Conservation (phyloP, 176 grass and related monocot genomes). For the Guadua angustifolia region DNA sequence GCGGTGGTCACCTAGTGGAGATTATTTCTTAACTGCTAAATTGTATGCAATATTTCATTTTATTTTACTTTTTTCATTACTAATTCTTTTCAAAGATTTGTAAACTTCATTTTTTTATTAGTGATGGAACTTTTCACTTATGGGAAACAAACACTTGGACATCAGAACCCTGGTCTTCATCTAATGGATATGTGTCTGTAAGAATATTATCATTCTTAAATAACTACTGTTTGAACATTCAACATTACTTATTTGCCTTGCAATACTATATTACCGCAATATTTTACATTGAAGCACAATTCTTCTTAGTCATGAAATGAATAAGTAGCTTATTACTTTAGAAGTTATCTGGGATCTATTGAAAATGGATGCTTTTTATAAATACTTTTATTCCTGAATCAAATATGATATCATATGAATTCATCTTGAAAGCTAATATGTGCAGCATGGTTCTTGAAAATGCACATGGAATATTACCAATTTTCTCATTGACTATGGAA, state of each 20-base stretch:
- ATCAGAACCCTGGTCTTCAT: conserved; percentile 96
- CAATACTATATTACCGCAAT: neutral
- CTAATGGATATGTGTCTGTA: conserved; percentile 89
- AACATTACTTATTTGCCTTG: neutral
- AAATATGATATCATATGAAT: neutral
- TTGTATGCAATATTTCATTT: conserved; percentile 60
- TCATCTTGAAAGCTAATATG: conserved; percentile 2
- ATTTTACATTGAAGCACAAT: neutral
- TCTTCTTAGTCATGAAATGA: conserved; percentile 13
- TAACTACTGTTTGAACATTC: neutral
- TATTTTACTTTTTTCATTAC: conserved; percentile 27
- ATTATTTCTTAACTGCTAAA: conserved; percentile 88
- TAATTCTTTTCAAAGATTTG: conserved; percentile 31
- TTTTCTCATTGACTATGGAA: neutral
- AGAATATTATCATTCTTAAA: conserved; percentile 33
- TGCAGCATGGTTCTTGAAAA: conserved; percentile 32
- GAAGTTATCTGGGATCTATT: neutral
- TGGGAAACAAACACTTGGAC: conserved; percentile 98
- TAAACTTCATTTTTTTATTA: conserved; percentile 44
- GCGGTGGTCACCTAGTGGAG: conserved; percentile 91
- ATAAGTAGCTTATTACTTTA: neutral
- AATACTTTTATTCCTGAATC: conserved; percentile 10
- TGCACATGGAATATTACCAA: neutral
- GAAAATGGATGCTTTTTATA: conserved; percentile 1
- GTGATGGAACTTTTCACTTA: conserved; percentile 94